A percentile compares a stretch with the other conserved stretches of the same genome.
These are phyloP conservation scores for Epichloe baconii DNA, from an alignment of 2,329 filamentous ascomycete genomes.

Conservation along the genomic window DNA sequence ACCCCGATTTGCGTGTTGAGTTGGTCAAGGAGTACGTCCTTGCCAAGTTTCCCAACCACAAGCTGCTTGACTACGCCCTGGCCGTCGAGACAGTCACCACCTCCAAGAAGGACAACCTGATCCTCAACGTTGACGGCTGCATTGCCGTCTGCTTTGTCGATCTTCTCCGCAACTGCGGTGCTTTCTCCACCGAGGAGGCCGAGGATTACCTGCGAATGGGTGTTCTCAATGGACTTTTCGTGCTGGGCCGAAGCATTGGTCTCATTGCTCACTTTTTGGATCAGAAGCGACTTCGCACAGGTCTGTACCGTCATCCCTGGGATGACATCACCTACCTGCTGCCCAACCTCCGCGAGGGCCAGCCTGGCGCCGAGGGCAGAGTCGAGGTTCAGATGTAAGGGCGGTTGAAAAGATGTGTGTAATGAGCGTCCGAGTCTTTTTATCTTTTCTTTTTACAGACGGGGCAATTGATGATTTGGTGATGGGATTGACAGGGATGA, in stretches of 20 bases:
- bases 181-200: conserved; percentile 89
- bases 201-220: conserved; percentile 99
- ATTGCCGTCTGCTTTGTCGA: conserved; percentile 99
- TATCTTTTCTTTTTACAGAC: conserved; percentile 3
- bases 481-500: conserved; percentile 7
- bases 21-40: conserved; percentile 98
- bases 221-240: conserved; percentile 98
- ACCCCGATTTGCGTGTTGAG: conserved; percentile 98
- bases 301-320: conserved; percentile 98
- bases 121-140: conserved; percentile 96
- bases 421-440: conserved; percentile 15
- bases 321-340: conserved; percentile 95
- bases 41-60: conserved; percentile 94
- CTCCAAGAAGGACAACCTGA: conserved; percentile 99
- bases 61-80: conserved; percentile 96
- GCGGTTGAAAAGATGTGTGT: conserved; percentile 1
- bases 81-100: conserved; percentile 97
- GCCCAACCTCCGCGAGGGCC: conserved; percentile 60
- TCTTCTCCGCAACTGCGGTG: conserved; percentile 91
- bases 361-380: conserved; percentile 66
- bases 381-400: conserved; percentile 73
- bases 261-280: conserved; percentile 99
- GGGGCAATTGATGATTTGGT: conserved; percentile 21
- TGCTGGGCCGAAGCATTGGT: conserved; percentile 92
- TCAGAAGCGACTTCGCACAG: conserved; percentile 97